Percentiles rank a stretch among this genome's conserved stretches.
phyloP scores from a whole-genome alignment of 805 yeast genomes.

The Ogataea angusta region DNA sequence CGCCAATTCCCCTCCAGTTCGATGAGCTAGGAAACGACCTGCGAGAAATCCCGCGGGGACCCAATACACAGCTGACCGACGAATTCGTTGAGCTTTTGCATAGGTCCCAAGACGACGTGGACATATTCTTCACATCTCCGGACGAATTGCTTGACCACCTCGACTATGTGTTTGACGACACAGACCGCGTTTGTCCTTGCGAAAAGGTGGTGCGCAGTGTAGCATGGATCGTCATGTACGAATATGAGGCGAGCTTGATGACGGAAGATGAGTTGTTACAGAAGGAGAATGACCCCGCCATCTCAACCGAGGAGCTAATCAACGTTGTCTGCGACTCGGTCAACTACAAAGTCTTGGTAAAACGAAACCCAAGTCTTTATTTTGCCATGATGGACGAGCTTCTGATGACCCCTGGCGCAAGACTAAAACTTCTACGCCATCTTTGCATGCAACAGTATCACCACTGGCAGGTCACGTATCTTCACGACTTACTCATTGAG shows the following conservation, averaged over 20 bases:
- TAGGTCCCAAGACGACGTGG: conserved; percentile 20
- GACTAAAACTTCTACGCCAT: conserved; percentile 65
- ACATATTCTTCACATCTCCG: conserved; percentile 28
- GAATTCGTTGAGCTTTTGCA: conserved; percentile 25
- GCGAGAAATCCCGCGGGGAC: conserved; percentile 67
- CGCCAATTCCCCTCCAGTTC: conserved; percentile 37
- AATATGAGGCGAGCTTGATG: conserved; percentile 24
- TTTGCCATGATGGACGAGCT: conserved; percentile 64
- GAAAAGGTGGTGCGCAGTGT: conserved; percentile 45
- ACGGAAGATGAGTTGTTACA: conserved; percentile 18
- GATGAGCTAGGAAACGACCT: conserved; percentile 66
- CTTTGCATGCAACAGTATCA: conserved; percentile 60
- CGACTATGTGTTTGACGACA: conserved; percentile 25
- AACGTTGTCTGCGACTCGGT: conserved; percentile 40
- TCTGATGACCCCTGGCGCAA: conserved; percentile 62
- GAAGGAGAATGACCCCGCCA: conserved; percentile 24
- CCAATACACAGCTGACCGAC: conserved; percentile 39
- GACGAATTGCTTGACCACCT: conserved; percentile 25
- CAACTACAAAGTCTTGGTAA: conserved; percentile 48
- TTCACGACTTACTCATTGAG: conserved; percentile 57
- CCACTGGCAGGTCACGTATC: conserved; percentile 55
- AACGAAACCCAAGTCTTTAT: conserved; percentile 49
- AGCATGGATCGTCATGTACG: conserved; percentile 47
- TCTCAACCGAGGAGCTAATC: conserved; percentile 52
- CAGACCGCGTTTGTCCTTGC: conserved; percentile 29